Percentiles rank a stretch among this genome's conserved stretches.
Evolutionary conservation across 768 basidiomycete genomes (phyloP).

Genomic region (Hygrophoropsis aurantiaca): DNA sequence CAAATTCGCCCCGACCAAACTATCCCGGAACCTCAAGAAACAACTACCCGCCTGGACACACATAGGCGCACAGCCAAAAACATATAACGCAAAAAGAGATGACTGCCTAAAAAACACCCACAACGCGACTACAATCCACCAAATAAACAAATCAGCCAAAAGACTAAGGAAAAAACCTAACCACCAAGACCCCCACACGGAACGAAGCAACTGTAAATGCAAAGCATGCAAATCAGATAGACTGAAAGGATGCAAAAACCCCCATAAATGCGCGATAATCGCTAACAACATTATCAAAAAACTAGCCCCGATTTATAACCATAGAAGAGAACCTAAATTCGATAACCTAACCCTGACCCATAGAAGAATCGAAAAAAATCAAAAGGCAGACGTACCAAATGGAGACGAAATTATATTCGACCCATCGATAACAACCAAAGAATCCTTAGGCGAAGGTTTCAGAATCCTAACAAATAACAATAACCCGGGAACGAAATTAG

Average conservation of each 20-base stretch:
- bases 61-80: not conserved
- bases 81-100: not conserved
- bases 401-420: not conserved
- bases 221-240: not conserved
- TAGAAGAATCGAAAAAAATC: conserved; percentile 3
- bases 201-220: conserved; percentile 1
- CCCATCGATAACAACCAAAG: not conserved
- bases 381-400: not conserved
- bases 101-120: conserved; percentile 9
- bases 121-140: not conserved
- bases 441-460: not conserved
- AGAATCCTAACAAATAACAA: not conserved
- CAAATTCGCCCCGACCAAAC: not conserved
- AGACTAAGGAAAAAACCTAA: too few species aligned
- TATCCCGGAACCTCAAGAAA: not conserved
- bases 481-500: too few species aligned
- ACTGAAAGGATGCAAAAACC: too few species aligned
- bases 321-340: not conserved
- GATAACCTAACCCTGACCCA: conserved; percentile 6
- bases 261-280: too few species aligned
- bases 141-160: not conserved
- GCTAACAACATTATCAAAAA: not conserved
- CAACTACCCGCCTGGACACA: conserved; percentile 14
- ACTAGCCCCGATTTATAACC: not conserved
- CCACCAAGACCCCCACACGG: not conserved